Evolutionary conservation across 2,329 filamentous ascomycete genomes (phyloP).

Genomic region (Aspergillus piperis): DNA sequence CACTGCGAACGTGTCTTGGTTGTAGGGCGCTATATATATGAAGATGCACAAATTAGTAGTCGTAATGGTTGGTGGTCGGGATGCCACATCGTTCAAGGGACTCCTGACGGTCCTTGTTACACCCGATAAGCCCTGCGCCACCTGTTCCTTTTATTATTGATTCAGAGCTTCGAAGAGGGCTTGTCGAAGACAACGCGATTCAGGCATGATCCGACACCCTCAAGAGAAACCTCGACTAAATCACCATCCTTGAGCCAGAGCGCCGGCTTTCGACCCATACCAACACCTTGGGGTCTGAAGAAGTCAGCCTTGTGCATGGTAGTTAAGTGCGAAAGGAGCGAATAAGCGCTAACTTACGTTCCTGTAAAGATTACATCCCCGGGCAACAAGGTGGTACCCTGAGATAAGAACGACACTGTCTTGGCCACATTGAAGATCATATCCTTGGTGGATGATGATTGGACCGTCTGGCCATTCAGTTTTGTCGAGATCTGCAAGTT

Average conservation of each 20-base stretch:
- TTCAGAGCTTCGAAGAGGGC: constrained; percentile 39
- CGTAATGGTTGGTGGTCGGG: neutral
- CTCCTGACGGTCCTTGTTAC: neutral
- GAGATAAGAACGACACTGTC: constrained; percentile 50
- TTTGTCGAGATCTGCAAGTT: constrained; percentile 47
- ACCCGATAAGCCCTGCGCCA: neutral
- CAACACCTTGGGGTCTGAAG: constrained; percentile 66
- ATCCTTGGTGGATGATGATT: constrained; percentile 53
- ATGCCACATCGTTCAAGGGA: neutral
- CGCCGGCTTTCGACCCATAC: constrained; percentile 66
- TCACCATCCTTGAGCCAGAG: constrained; percentile 72
- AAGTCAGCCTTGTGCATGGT: neutral
- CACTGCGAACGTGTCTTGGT: neutral
- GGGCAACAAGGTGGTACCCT: constrained; percentile 44
- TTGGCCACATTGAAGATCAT: constrained; percentile 51
- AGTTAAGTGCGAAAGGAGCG: constrained; percentile 41
- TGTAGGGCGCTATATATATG: neutral
- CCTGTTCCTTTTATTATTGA: neutral
- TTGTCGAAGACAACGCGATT: constrained; percentile 49
- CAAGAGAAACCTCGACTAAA: constrained; percentile 67
- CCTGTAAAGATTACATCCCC: constrained; percentile 48
- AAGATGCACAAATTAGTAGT: too few species aligned
- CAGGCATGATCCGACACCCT: constrained; percentile 62
- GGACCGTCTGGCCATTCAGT: constrained; percentile 52
- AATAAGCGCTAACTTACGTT: constrained; percentile 51